A percentile compares a stretch with the other conserved stretches of the same genome.
Conservation (phyloP, 2,329 filamentous ascomycete genomes). For the Xylariaceae sp. region DNA sequence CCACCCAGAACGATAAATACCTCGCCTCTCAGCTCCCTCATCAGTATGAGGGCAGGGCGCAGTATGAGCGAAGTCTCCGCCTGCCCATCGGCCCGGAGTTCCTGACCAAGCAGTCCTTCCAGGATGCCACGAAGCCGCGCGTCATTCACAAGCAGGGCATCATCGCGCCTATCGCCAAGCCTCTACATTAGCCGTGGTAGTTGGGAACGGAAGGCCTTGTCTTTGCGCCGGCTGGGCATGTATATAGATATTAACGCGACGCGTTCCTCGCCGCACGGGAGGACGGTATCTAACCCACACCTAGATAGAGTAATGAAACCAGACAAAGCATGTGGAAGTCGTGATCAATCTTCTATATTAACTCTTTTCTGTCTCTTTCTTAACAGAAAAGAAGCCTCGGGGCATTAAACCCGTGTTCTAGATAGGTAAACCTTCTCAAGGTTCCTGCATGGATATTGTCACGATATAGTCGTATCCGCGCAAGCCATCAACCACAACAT, state of each 20-base stretch:
- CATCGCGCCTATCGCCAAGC: conserved; percentile 81
- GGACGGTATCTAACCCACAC: no score
- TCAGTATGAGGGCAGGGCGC: conserved; percentile 77
- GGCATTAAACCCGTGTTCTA: no score
- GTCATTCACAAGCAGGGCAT: conserved; percentile 87
- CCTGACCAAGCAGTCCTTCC: conserved; percentile 93
- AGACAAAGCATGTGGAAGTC: no score
- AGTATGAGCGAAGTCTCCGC: conserved; percentile 85
- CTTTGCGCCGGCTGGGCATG: neutral
- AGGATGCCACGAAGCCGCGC: conserved; percentile 81
- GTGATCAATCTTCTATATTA: no score
- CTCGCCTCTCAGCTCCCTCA: conserved; percentile 79
- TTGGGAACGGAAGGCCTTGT: neutral
- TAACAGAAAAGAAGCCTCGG: no score
- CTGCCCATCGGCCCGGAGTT: conserved; percentile 90
- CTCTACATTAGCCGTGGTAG: conserved; percentile 35
- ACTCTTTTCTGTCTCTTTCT: no score
- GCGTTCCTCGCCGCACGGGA: no score
- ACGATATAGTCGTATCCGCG: no score
- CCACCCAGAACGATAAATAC: conserved; percentile 69
- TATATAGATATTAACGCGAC: neutral
- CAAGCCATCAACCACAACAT: no score
- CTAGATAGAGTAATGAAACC: no score
- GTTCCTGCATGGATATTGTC: no score
- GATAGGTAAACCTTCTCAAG: no score